phyloP scores from a whole-genome alignment of 345 rosid species.

The Moricandia moricandioides region DNA sequence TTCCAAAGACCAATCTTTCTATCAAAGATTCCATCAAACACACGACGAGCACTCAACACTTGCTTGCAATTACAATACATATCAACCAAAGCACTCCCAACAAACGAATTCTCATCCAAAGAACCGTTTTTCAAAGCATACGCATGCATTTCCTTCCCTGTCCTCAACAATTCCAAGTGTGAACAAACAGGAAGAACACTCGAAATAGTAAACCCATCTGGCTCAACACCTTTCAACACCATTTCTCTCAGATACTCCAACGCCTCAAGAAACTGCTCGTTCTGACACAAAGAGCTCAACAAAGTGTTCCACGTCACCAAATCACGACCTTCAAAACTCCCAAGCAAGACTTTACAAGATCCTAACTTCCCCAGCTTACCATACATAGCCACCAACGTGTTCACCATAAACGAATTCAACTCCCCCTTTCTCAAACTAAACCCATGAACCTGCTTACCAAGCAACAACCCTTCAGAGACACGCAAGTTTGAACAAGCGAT shows the following conservation, averaged over 20 bases:
- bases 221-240: slow-evolving; percentile 60
- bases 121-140: slow-evolving; percentile 65
- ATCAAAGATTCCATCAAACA: slow-evolving; percentile 52
- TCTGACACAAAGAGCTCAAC: slow-evolving; percentile 67
- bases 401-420: slow-evolving; percentile 55
- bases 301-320: slow-evolving; percentile 86
- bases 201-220: slow-evolving; percentile 74
- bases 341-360: slow-evolving; percentile 46
- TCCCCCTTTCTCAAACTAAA: slow-evolving; percentile 62
- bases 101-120: slow-evolving; percentile 67
- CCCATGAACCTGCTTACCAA: slow-evolving; percentile 80
- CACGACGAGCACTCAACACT: slow-evolving; percentile 59
- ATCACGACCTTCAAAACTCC: slow-evolving; percentile 56
- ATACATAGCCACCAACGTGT: slow-evolving; percentile 83
- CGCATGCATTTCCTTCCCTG: slow-evolving; percentile 83
- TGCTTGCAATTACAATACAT: slow-evolving; percentile 82
- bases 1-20: slow-evolving; percentile 69
- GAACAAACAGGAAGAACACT: slow-evolving; percentile 91
- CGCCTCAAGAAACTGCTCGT: slow-evolving; percentile 61
- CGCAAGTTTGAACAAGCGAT: slow-evolving; percentile 66
- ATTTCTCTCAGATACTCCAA: slow-evolving; percentile 46
- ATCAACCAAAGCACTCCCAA: slow-evolving; percentile 89
- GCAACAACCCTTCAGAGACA: slow-evolving; percentile 41
- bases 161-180: slow-evolving; percentile 52
- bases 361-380: slow-evolving; percentile 60